These are phyloP conservation scores for Rickenella mellea DNA, from an alignment of 768 basidiomycete genomes.

Conservation along the genomic window DNA sequence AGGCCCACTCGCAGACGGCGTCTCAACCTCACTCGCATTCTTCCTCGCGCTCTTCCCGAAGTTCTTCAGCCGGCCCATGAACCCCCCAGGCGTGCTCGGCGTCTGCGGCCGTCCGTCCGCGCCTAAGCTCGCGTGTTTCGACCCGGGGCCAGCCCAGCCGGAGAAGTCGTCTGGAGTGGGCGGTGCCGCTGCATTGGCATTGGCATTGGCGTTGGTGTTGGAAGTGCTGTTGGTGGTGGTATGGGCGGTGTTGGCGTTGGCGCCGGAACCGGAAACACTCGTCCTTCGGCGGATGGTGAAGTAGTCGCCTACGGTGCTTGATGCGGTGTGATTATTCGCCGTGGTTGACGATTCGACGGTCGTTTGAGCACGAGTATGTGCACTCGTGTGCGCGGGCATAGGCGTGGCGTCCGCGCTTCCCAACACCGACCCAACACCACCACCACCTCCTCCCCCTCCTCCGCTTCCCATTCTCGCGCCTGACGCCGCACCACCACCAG, in stretches of 20 bases:
- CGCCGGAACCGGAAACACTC: too few relatives aligned
- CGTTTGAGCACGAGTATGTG: too few relatives aligned
- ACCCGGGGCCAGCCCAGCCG: conserved; percentile 27
- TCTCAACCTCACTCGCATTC: conserved; percentile 18
- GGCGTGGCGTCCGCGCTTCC: too few relatives aligned
- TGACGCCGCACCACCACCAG: too few relatives aligned
- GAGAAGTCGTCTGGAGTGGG: conserved; percentile 39
- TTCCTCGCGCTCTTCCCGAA: conserved; percentile 54
- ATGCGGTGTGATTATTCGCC: too few relatives aligned
- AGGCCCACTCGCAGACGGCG: conserved; percentile 17
- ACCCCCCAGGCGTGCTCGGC: conserved; percentile 39
- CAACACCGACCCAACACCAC: too few relatives aligned
- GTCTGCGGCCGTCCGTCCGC: conserved; percentile 23
- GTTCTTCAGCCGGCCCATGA: conserved; percentile 75
- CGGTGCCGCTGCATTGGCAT: conserved; percentile 23
- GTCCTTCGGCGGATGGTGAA: too few relatives aligned
- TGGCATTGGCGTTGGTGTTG: conserved; percentile 13
- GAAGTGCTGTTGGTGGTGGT: conserved; percentile 33
- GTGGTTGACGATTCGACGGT: too few relatives aligned
- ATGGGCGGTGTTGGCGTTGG: conserved; percentile 29
- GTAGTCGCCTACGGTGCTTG: too few relatives aligned
- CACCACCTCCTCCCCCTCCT: too few relatives aligned
- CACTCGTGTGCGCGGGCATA: too few relatives aligned
- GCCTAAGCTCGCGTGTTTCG: conserved; percentile 22
- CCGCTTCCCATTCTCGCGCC: too few relatives aligned